Conservation (phyloP, 768 basidiomycete species). For the Serendipita sp. region DNA sequence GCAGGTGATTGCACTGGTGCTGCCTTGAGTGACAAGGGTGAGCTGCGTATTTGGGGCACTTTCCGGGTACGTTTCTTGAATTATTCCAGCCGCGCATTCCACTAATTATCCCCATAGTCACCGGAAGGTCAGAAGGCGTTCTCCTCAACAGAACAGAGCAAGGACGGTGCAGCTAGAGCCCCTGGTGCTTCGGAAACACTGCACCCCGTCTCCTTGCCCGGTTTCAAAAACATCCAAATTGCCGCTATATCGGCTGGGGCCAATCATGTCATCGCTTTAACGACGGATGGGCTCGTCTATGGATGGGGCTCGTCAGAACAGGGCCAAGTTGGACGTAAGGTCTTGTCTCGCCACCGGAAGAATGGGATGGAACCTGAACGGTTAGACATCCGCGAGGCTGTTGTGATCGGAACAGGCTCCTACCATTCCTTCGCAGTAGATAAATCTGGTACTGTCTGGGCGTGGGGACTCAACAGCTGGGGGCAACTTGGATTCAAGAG, state of each 20-base stretch:
- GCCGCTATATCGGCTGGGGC: constrained; percentile 62
- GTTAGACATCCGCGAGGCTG: constrained; percentile 54
- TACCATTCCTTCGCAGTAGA: constrained; percentile 87
- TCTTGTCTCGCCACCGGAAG: constrained; percentile 74
- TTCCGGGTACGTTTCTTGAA: constrained; percentile 52
- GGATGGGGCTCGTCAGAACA: constrained; percentile 86
- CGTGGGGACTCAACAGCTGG: constrained; percentile 86
- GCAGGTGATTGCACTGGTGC: constrained; percentile 83
- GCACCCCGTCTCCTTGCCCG: constrained; percentile 17
- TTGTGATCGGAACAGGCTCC: constrained; percentile 59
- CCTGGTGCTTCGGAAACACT: background rate
- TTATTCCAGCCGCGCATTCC: constrained; percentile 12
- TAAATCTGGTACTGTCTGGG: constrained; percentile 68
- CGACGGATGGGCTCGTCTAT: constrained; percentile 72
- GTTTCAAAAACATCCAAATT: constrained; percentile 28
- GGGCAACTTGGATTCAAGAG: constrained; percentile 37
- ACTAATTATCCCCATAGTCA: constrained; percentile 16
- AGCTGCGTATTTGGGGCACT: constrained; percentile 73
- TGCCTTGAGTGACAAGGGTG: constrained; percentile 62
- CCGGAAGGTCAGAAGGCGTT: constrained; percentile 13
- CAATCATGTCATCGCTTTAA: constrained; percentile 82
- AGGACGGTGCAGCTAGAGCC: background rate
- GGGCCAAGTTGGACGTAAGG: constrained; percentile 78
- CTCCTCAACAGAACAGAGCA: background rate
- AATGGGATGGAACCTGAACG: constrained; percentile 81